Conservation (phyloP, 495 filamentous ascomycete genomes). For the Cairneyella variabilis region DNA sequence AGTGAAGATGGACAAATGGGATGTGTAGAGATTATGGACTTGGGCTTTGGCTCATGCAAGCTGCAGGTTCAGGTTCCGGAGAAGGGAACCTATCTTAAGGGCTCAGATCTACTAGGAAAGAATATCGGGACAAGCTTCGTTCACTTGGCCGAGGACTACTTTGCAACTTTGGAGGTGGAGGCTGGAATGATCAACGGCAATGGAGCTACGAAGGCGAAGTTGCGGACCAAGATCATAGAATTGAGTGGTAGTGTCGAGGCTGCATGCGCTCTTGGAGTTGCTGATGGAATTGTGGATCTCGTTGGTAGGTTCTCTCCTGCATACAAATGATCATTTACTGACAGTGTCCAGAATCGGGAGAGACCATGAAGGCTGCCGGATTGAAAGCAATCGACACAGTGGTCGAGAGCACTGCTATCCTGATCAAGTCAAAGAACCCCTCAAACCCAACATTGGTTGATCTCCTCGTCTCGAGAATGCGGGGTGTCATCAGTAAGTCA, state of each 20-base stretch:
- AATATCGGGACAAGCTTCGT: conserved; percentile 96
- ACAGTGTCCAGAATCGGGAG: conserved; percentile 74
- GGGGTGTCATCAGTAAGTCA: conserved; percentile 81
- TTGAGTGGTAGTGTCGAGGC: conserved; percentile 95
- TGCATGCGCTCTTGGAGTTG: conserved; percentile 91
- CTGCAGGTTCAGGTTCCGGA: conserved; percentile 94
- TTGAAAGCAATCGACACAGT: conserved; percentile 95
- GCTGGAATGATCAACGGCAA: conserved; percentile 30
- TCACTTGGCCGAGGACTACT: conserved; percentile 74
- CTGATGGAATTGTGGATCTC: conserved; percentile 95
- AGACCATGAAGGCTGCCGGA: conserved; percentile 97
- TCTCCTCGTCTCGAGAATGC: conserved; percentile 76
- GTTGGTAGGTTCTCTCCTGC: conserved; percentile 61
- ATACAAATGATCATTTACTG: neutral
- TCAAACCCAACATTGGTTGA: conserved; percentile 74
- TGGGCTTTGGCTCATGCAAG: conserved; percentile 86
- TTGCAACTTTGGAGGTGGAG: conserved; percentile 65
- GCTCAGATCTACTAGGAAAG: conserved; percentile 82
- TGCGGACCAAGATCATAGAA: conserved; percentile 83
- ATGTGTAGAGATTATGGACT: conserved; percentile 79
- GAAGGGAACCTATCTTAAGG: conserved; percentile 65
- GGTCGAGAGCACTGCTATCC: conserved; percentile 75
- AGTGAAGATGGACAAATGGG: conserved; percentile 41
- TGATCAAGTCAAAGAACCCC: conserved; percentile 89
- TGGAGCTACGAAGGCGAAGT: conserved; percentile 32